Base-by-base conservation (phyloP, 208 protist genomes). In the Trypanosoma cruzi region DNA sequence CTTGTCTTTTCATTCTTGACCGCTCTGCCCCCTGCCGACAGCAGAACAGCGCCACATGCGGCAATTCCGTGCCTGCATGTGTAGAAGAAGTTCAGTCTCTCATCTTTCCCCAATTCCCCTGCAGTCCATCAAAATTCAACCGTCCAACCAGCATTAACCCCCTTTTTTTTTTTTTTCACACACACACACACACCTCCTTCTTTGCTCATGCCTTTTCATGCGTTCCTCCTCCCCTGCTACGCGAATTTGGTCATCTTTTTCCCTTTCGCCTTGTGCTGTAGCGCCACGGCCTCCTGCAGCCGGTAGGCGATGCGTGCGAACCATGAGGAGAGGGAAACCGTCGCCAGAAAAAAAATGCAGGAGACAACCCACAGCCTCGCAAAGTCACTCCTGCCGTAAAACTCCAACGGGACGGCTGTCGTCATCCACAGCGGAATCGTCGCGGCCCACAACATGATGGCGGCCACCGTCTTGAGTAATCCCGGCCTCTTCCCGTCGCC, bases 341-440 rank as follows among this genome's bases (percentile, higher is more conserved):
- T 97, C n/a, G 86, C 75, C 16, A 94, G 55, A 72, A 93, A 97
- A 68, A 98, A 98, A 5, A 93, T 22, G 53, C 93, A 85, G 29
- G 88, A 90, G 16, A 80, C 77, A 0, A 93, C 24, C 90, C 90
- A 98, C 46, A 98, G 68, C 0, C 68, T 63, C 28, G 86, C 84
- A 81, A 94, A 98, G 63, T 84, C 78, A 60, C 92, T 90, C 26
- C 69, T 48, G 24, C 91, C 92, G 22, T 75, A 56, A 73, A 97
- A 98, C 81, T 98, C 92, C 40, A 98, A 77, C 24, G 73, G 68
- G 64, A 93, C 85, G 13, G 93, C 89, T 3, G 75, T 73, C 6
- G 54, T 54, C 24, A 97, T 77, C 94, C 94, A 98, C 14, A 96
- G 68, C 11, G 82, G 79, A 63, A 96, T 93, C 16, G 80, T 90